A percentile compares a stretch with the other conserved stretches of the same genome.
phyloP scores from a whole-genome alignment of 768 basidiomycete species.

The Suillus sp. region DNA sequence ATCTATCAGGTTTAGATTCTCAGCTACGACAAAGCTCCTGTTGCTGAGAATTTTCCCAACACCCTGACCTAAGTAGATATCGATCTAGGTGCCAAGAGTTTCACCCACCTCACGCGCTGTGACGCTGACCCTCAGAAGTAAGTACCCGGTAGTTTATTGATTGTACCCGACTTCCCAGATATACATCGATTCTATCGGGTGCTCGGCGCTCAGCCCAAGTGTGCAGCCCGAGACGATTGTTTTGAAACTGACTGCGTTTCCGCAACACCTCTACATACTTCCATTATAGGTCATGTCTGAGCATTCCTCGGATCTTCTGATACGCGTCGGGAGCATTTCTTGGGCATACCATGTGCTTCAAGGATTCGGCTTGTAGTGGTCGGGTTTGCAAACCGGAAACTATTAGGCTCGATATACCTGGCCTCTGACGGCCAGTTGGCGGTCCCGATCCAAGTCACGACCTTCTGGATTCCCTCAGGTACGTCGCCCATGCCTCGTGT shows the following conservation, averaged over 20 bases:
- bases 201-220: neutral
- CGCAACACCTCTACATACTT: neutral
- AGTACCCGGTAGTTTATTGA: neutral
- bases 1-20: neutral
- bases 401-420: neutral
- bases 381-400: neutral
- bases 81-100: neutral
- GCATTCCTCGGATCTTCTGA: constrained; percentile 1
- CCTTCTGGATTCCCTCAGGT: neutral
- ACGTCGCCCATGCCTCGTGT: neutral
- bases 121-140: neutral
- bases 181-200: neutral
- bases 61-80: neutral
- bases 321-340: constrained; percentile 1
- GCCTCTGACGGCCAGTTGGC: neutral
- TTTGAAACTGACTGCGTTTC: neutral
- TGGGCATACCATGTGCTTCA: constrained; percentile 4
- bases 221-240: neutral
- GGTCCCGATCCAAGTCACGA: neutral
- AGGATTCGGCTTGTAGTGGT: neutral
- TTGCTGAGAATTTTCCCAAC: neutral
- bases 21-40: neutral
- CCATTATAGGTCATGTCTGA: constrained; percentile 1
- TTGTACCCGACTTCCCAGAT: neutral
- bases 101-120: neutral